phyloP scores from a whole-genome alignment of 2,329 filamentous ascomycete genomes.

The Penicillium vulpinum region DNA sequence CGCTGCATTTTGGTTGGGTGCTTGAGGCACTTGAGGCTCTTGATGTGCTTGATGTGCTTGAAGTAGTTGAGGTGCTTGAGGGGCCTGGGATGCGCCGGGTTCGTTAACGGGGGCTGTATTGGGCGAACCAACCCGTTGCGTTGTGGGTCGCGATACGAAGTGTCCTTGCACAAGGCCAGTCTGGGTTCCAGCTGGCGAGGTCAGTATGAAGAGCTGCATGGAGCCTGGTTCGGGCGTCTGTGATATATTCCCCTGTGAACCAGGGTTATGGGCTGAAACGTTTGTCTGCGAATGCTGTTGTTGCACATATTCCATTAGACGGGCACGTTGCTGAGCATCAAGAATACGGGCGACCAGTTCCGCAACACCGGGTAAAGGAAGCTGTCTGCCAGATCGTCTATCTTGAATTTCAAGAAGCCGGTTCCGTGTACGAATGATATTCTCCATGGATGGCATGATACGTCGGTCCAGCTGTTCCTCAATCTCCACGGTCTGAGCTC shows the following conservation, averaged over 20 bases:
- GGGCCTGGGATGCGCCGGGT: slow-evolving; percentile 7
- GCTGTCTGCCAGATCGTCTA: slow-evolving; percentile 30
- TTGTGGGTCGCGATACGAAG: background rate
- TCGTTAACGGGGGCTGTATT: slow-evolving; percentile 1
- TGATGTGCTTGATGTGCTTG: background rate
- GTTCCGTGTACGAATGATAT: slow-evolving; percentile 31
- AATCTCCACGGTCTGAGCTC: slow-evolving; percentile 25
- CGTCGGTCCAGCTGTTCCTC: slow-evolving; percentile 33
- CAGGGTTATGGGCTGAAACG: background rate
- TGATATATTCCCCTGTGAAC: too few relatives aligned
- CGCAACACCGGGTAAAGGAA: slow-evolving; percentile 23
- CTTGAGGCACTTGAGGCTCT: background rate
- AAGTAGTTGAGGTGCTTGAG: background rate
- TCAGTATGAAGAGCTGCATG: background rate
- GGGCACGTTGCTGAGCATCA: background rate
- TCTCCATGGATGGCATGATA: slow-evolving; percentile 31
- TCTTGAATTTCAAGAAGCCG: slow-evolving; percentile 36
- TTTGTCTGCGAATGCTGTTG: background rate
- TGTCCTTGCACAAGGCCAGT: background rate
- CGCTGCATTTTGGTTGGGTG: slow-evolving; percentile 19
- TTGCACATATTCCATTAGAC: background rate
- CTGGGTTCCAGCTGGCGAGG: background rate
- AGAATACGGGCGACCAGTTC: slow-evolving; percentile 19
- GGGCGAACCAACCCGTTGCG: background rate
- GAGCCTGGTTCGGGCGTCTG: background rate